phyloP scores from a whole-genome alignment of 2,329 filamentous ascomycete genomes.

The Arthrobotrys iridis region DNA sequence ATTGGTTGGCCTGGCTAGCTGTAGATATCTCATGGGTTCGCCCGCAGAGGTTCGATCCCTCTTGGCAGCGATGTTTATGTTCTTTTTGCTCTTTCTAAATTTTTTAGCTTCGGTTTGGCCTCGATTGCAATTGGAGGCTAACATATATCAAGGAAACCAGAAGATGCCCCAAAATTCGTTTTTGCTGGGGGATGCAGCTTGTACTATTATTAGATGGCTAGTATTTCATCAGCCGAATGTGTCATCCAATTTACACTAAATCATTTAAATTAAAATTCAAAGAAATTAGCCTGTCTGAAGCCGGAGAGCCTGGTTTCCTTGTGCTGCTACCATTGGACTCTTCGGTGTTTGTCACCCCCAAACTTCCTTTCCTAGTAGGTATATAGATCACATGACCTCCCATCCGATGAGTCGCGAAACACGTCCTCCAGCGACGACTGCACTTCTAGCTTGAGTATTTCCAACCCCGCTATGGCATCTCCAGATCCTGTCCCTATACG shows the following conservation, averaged over 20 bases:
- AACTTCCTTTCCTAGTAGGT: background rate
- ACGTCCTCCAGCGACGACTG: constrained; percentile 21
- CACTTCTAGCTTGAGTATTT: background rate
- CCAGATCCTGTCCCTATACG: background rate
- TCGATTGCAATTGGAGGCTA: no score
- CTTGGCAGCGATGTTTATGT: constrained; percentile 50
- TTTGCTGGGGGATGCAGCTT: background rate
- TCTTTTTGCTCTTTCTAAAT: constrained; percentile 27
- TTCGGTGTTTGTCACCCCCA: constrained; percentile 7
- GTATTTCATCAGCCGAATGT: background rate
- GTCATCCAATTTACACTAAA: no score
- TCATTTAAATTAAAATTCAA: background rate
- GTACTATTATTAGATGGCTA: background rate
- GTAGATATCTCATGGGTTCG: constrained; percentile 53
- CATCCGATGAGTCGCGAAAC: constrained; percentile 49
- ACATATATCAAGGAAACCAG: background rate
- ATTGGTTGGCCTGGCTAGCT: constrained; percentile 17
- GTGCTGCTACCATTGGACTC: background rate
- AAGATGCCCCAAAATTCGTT: no score
- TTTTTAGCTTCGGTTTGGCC: background rate
- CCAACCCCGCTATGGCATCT: background rate
- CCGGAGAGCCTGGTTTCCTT: no score
- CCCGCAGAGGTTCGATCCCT: constrained; percentile 55
- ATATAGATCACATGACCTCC: constrained; percentile 28
- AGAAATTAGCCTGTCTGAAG: background rate